Evolutionary conservation across 306 rosid genomes (phyloP).

Genomic region (Dryas drummondii): DNA sequence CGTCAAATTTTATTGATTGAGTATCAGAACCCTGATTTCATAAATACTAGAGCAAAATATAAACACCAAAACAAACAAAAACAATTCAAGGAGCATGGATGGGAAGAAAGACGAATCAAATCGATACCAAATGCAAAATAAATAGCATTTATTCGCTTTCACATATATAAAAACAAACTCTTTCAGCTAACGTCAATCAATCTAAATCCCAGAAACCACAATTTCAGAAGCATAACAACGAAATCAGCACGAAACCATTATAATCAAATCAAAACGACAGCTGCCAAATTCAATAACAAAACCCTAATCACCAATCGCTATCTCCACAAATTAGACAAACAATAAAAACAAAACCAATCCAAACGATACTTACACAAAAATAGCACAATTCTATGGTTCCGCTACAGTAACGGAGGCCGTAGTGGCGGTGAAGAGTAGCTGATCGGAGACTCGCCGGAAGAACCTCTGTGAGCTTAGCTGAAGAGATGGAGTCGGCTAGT

Average conservation of each 20-base stretch:
- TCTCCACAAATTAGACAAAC: not conserved
- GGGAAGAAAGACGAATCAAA: not conserved
- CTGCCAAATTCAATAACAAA: not conserved
- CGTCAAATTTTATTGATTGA: not conserved
- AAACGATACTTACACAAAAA: not conserved
- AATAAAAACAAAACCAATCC: not conserved
- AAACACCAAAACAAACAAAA: not conserved
- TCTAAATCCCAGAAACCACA: conserved; percentile 14
- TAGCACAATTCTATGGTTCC: not conserved
- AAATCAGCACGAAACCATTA: not conserved
- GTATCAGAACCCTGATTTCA: not conserved
- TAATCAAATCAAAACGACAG: not conserved
- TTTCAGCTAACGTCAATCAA: not conserved
- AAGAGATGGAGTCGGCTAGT: not conserved
- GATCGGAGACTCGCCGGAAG: conserved; percentile 3
- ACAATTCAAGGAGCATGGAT: not conserved
- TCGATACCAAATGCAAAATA: not conserved
- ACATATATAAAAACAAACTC: not conserved
- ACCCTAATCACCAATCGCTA: not conserved
- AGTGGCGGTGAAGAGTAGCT: not conserved
- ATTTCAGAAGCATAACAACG: not conserved
- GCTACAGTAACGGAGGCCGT: not conserved
- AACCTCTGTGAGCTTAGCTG: not conserved
- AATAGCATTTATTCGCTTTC: not conserved
- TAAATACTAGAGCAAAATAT: not conserved